Conservation (phyloP, 768 basidiomycete genomes). For the Paxillus ammoniavirescens region DNA sequence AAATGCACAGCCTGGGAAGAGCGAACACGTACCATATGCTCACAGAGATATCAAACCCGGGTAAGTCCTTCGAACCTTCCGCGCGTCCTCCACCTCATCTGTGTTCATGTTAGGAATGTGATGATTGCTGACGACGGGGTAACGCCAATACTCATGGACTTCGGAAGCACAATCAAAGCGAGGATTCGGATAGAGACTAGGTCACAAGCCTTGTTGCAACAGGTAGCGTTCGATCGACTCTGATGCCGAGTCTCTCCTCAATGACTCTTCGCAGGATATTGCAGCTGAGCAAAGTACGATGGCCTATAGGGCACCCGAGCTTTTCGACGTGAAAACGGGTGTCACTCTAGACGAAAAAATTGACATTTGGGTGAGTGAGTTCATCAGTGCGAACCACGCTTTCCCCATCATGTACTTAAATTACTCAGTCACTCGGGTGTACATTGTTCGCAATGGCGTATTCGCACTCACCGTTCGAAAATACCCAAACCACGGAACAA, state of each 20-base stretch:
- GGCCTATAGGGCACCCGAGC: constrained; percentile 96
- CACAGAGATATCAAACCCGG: constrained; percentile 97
- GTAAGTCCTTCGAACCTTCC: constrained; percentile 43
- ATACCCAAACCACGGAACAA: constrained; percentile 85
- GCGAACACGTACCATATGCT: constrained; percentile 82
- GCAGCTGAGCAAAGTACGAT: constrained; percentile 98
- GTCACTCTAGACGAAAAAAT: constrained; percentile 87
- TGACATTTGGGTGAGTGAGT: constrained; percentile 81
- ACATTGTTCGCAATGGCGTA: constrained; percentile 94
- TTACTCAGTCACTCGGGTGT: constrained; percentile 86
- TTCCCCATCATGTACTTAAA: constrained; percentile 5
- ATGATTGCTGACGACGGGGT: constrained; percentile 92
- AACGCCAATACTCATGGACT: constrained; percentile 94
- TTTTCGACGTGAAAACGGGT: constrained; percentile 97
- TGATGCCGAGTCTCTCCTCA: not conserved
- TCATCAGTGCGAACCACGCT: not conserved
- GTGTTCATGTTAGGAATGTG: constrained; percentile 62
- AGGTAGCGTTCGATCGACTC: constrained; percentile 46
- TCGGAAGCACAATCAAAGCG: constrained; percentile 89
- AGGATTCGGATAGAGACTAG: constrained; percentile 79
- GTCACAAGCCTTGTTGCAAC: constrained; percentile 85
- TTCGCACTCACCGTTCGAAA: constrained; percentile 95
- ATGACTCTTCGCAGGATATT: constrained; percentile 61
- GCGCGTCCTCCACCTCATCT: constrained; percentile 4
- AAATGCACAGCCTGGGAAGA: constrained; percentile 34